phyloP scores from a whole-genome alignment of 345 rosid species.

The Toxicodendron radicans region DNA sequence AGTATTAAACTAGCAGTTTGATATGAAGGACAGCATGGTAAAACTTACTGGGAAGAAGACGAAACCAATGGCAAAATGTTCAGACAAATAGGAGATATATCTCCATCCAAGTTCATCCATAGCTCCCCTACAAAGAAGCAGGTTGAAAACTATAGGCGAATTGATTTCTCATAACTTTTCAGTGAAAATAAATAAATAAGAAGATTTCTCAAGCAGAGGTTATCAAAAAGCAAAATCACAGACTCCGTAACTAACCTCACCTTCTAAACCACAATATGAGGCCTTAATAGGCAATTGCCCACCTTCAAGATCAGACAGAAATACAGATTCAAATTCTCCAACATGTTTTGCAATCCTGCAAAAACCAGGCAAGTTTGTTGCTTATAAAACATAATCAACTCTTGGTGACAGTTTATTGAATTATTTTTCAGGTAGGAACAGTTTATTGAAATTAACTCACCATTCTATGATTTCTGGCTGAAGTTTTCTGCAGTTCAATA shows the following conservation, averaged over 20 bases:
- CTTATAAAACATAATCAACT: background rate
- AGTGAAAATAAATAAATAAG: no score
- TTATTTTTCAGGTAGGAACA: background rate
- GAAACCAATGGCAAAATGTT: constrained; percentile 68
- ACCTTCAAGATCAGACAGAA: constrained; percentile 66
- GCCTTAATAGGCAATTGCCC: constrained; percentile 48
- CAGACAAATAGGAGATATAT: constrained; percentile 79
- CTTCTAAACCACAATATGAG: constrained; percentile 62
- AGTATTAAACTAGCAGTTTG: constrained; percentile 11
- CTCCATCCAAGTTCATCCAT: constrained; percentile 94
- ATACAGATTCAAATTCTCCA: constrained; percentile 78
- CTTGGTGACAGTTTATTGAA: constrained; percentile 8
- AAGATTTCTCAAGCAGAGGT: background rate
- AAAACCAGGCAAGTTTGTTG: constrained; percentile 19
- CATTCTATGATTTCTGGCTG: constrained; percentile 75
- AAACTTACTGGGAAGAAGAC: constrained; percentile 57
- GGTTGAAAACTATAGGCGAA: constrained; percentile 13
- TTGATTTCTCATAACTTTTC: background rate
- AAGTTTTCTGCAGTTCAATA: constrained; percentile 54
- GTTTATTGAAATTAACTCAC: constrained; percentile 34
- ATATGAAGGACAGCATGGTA: constrained; percentile 17
- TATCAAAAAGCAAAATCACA: constrained; percentile 13
- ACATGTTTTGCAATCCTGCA: constrained; percentile 70
- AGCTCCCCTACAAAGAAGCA: constrained; percentile 61
- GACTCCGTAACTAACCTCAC: constrained; percentile 29